These are phyloP conservation scores for Fusarium tjaetaba DNA, from an alignment of 2,329 filamentous ascomycete genomes.

Conservation along the genomic window DNA sequence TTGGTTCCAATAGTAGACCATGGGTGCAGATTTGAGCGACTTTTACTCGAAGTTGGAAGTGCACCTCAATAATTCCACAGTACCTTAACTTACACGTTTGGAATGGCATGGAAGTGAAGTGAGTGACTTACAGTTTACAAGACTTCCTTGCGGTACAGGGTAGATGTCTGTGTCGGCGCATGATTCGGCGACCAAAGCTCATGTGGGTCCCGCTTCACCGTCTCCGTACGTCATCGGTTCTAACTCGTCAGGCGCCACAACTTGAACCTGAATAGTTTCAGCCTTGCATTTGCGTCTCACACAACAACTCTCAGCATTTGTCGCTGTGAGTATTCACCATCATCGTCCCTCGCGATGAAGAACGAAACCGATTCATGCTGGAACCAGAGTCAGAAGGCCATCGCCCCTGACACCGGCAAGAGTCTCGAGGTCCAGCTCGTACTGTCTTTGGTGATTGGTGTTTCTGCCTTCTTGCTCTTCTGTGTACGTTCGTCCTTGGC, in stretches of 20 bases:
- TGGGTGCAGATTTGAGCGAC: neutral
- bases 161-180: neutral
- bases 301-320: constrained; percentile 12
- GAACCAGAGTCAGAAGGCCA: constrained; percentile 14
- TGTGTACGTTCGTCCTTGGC: constrained; percentile 65
- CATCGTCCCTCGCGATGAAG: constrained; percentile 8
- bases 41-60: neutral
- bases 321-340: neutral
- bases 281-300: constrained; percentile 34
- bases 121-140: neutral
- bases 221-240: constrained; percentile 30
- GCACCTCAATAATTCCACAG: neutral
- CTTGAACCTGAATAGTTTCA: constrained; percentile 16
- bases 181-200: constrained; percentile 15
- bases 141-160: neutral
- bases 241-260: constrained; percentile 24
- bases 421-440: constrained; percentile 73
- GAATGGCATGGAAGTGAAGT: neutral
- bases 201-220: constrained; percentile 20
- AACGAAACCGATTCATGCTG: neutral
- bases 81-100: neutral
- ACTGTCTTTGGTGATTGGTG: constrained; percentile 75
- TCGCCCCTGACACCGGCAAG: constrained; percentile 48
- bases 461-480: constrained; percentile 78
- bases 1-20: neutral